These are phyloP conservation scores for Achaetomiella virescens DNA, from an alignment of 495 filamentous ascomycete species.

Conservation along the genomic window DNA sequence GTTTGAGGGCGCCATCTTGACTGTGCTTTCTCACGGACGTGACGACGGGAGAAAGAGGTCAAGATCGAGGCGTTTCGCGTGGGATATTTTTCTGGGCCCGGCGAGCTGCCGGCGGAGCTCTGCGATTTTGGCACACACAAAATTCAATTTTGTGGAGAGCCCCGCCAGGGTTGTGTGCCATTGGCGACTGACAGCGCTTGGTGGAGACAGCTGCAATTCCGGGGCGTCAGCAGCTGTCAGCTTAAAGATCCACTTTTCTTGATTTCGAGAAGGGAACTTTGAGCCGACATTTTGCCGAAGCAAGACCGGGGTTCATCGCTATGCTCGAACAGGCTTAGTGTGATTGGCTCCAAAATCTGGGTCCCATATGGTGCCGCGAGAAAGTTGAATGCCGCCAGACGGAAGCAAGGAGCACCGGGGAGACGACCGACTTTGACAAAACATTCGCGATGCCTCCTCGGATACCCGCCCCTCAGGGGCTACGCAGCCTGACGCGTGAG, in stretches of 20 bases:
- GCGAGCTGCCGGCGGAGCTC: conserved; percentile 21
- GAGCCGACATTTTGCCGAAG: conserved; percentile 11
- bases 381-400: conserved; percentile 22
- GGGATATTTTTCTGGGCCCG: conserved; percentile 25
- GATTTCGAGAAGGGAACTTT: conserved; percentile 5
- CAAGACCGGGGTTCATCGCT: neutral
- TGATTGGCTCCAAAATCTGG: conserved; percentile 27
- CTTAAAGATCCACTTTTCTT: neutral
- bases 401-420: conserved; percentile 14
- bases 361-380: conserved; percentile 8
- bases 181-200: neutral
- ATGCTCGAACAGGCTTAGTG: conserved; percentile 11
- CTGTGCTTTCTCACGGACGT: conserved; percentile 42
- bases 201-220: neutral
- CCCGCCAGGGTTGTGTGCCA: conserved; percentile 35
- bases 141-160: conserved; percentile 33
- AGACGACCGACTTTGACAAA: conserved; percentile 12
- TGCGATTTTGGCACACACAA: conserved; percentile 34
- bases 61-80: conserved; percentile 31
- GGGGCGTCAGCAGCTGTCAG: conserved; percentile 5
- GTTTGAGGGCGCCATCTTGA: conserved; percentile 89
- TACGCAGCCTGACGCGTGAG: conserved; percentile 58
- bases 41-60: conserved; percentile 47
- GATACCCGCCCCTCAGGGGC: conserved; percentile 56
- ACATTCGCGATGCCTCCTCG: conserved; percentile 63